phyloP scores from a whole-genome alignment of 2,329 filamentous ascomycete species.

The Fusarium sp. region DNA sequence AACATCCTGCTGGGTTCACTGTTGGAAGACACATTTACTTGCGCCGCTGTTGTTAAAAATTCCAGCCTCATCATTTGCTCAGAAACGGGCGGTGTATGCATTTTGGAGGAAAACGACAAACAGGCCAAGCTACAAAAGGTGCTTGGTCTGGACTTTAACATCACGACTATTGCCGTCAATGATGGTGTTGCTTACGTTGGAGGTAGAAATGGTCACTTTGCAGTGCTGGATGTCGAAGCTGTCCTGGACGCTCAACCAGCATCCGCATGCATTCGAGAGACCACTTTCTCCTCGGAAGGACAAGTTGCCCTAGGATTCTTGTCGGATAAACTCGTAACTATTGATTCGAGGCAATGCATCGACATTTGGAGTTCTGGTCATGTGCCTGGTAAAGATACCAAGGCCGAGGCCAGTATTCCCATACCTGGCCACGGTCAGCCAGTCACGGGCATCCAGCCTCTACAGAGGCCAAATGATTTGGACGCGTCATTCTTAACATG shows the following conservation, averaged over 20 bases:
- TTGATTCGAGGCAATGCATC: conserved; percentile 81
- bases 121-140: conserved; percentile 77
- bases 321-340: conserved; percentile 73
- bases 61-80: conserved; percentile 84
- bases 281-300: conserved; percentile 54
- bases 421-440: conserved; percentile 72
- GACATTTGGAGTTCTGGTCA: conserved; percentile 69
- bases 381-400: conserved; percentile 53
- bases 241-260: conserved; percentile 56
- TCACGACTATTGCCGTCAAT: conserved; percentile 73
- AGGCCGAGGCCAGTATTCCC: conserved; percentile 60
- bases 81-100: conserved; percentile 88
- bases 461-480: conserved; percentile 69
- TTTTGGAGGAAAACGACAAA: conserved; percentile 80
- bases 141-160: conserved; percentile 72
- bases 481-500: conserved; percentile 87
- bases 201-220: conserved; percentile 71
- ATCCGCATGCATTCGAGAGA: conserved; percentile 54
- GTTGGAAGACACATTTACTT: conserved; percentile 86
- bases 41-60: conserved; percentile 75
- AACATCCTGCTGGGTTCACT: conserved; percentile 87
- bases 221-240: conserved; percentile 62
- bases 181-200: conserved; percentile 73
- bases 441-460: conserved; percentile 77
- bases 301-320: conserved; percentile 77